Evolutionary conservation across 108 stramenopile species (phyloP).

Genomic region (Conticribra guillardii): DNA sequence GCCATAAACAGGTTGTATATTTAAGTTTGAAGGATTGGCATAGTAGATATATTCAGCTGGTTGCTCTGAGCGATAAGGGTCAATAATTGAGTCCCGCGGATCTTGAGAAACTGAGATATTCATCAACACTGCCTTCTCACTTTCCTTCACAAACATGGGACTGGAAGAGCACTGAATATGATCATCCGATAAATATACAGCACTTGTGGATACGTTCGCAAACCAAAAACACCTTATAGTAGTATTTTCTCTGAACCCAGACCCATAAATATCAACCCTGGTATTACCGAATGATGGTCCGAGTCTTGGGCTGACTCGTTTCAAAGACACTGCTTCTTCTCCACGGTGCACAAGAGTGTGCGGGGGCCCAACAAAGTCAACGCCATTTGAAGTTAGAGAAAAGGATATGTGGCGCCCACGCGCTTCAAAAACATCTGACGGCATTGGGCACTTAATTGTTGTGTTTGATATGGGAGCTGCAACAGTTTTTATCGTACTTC

Average conservation of each 20-base stretch:
- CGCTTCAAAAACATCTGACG: neutral
- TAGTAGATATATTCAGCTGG: neutral
- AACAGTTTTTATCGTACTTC: neutral
- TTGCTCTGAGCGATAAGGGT: too few species aligned
- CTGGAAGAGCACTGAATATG: neutral
- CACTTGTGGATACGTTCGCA: neutral
- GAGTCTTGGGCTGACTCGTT: neutral
- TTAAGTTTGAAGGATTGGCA: neutral
- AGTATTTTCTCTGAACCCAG: neutral
- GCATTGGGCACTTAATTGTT: neutral
- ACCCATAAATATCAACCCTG: neutral
- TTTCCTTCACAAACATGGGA: neutral
- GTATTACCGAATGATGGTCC: neutral
- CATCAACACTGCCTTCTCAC: neutral
- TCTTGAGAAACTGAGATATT: neutral
- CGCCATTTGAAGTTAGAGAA: neutral
- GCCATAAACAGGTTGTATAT: neutral
- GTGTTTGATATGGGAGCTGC: neutral
- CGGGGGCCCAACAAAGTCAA: neutral
- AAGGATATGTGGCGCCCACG: neutral
- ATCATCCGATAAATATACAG: neutral
- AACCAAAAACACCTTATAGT: neutral
- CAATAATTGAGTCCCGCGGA: too few species aligned
- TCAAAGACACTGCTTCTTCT: neutral
- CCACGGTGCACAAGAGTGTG: neutral